Evolutionary conservation across 257 asterid species (phyloP).

Genomic region (Jacaranda copaia): DNA sequence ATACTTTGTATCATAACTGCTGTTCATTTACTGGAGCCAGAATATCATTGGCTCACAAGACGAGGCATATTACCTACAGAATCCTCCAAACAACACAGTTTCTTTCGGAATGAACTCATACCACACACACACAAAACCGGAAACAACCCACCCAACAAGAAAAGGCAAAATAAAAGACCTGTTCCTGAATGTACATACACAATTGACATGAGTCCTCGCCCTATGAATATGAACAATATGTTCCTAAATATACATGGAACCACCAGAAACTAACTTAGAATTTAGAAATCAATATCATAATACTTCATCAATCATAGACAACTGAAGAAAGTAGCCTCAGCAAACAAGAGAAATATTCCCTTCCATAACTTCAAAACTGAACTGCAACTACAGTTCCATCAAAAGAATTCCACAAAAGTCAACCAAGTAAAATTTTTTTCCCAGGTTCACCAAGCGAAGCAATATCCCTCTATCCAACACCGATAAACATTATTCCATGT

Average conservation of each 20-base stretch:
- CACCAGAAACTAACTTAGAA: neutral
- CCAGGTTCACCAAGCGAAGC: neutral
- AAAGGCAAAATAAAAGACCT: neutral
- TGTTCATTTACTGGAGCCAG: neutral
- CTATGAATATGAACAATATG: neutral
- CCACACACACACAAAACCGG: too few relatives aligned
- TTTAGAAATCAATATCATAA: neutral
- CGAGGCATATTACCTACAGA: neutral
- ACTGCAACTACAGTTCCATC: neutral
- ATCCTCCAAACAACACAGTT: neutral
- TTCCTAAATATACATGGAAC: neutral
- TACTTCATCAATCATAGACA: neutral
- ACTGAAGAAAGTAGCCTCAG: conserved; percentile 1
- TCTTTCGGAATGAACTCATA: too few relatives aligned
- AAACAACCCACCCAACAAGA: too few relatives aligned
- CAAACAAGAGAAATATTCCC: neutral
- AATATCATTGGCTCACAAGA: neutral
- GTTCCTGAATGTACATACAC: neutral
- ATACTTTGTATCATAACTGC: neutral
- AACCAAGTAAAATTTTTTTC: neutral
- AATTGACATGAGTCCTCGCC: neutral
- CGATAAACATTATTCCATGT: neutral
- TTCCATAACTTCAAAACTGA: neutral
- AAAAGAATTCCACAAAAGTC: neutral
- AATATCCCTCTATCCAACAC: neutral